Conservation (phyloP, 148 eudicot genomes). For the Chenopodium suecicum region DNA sequence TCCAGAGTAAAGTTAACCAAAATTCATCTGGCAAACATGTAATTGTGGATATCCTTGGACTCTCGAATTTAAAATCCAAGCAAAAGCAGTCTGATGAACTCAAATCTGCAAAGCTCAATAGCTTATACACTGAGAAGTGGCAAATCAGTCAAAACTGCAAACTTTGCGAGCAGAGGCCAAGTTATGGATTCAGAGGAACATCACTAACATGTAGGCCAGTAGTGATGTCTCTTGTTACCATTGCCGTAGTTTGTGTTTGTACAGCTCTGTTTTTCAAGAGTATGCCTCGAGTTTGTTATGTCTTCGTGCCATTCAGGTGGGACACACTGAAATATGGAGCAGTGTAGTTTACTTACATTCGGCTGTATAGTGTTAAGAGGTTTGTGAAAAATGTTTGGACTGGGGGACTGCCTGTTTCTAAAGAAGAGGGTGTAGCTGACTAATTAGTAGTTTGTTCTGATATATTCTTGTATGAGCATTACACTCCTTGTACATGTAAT, state of each 20-base stretch:
- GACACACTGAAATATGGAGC: conserved; percentile 68
- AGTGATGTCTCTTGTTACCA: conserved; percentile 76
- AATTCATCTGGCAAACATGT: conserved; percentile 52
- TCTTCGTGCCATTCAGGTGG: conserved; percentile 79
- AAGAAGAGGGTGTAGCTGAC: conserved; percentile 14
- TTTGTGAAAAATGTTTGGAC: not conserved
- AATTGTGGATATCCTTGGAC: conserved; percentile 54
- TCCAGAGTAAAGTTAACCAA: conserved; percentile 50
- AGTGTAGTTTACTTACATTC: conserved; percentile 32
- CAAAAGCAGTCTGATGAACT: conserved; percentile 35
- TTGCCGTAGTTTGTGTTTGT: conserved; percentile 92
- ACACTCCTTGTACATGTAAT: conserved; percentile 19
- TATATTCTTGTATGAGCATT: not conserved
- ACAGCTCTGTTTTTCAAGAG: conserved; percentile 85
- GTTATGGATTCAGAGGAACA: conserved; percentile 35
- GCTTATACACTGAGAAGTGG: conserved; percentile 49
- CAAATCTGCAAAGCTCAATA: conserved; percentile 29
- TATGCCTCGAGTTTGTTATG: conserved; percentile 62
- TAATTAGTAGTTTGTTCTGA: conserved; percentile 9
- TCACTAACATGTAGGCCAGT: conserved; percentile 61
- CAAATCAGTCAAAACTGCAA: conserved; percentile 39
- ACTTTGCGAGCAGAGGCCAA: conserved; percentile 49
- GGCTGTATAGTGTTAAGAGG: not conserved
- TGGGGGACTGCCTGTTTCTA: not conserved
- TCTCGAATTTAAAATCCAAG: conserved; percentile 26